These are phyloP conservation scores for Pyrenochaeta sp. DNA, from an alignment of 2,329 filamentous ascomycete species.

Conservation along the genomic window DNA sequence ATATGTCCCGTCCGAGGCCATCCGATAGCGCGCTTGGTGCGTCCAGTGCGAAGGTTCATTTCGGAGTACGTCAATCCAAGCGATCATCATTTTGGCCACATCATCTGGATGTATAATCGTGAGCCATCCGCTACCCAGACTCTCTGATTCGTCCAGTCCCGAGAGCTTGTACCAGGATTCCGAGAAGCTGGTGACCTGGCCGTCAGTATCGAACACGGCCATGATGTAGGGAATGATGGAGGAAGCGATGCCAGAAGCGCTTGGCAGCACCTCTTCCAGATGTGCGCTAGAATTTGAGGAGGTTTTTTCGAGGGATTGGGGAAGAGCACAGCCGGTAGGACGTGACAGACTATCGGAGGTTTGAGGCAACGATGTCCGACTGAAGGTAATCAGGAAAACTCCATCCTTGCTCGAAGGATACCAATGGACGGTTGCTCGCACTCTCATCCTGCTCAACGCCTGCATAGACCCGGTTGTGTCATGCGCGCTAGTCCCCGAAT, in stretches of 20 bases:
- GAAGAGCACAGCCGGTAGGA: no score
- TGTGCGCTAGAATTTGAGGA: no score
- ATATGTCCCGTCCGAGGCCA: no score
- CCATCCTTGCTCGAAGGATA: conserved; percentile 1
- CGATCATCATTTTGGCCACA: conserved; percentile 3
- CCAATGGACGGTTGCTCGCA: conserved; percentile 6
- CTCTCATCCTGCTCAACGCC: conserved; percentile 7
- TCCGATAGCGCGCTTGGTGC: conserved; percentile 8
- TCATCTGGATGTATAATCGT: conserved; percentile 9
- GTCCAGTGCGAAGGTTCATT: conserved; percentile 11
- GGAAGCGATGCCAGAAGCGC: no score
- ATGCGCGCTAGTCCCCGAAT: no score
- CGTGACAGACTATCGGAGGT: no score
- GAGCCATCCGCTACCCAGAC: conserved; percentile 10
- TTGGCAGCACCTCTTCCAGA: no score
- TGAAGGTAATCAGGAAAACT: conserved; percentile 5
- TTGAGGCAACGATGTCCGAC: conserved; percentile 5
- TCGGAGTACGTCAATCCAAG: conserved; percentile 5
- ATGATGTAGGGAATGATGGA: conserved; percentile 12
- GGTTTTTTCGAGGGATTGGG: no score
- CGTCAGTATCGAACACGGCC: conserved; percentile 5
- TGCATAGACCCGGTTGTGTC: not conserved
- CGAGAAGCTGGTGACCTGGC: conserved; percentile 6
- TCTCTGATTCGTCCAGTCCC: conserved; percentile 10
- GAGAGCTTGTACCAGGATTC: conserved; percentile 12